Evolutionary conservation across 106 monocot genomes (phyloP).

Genomic region (Gastrodia elata): DNA sequence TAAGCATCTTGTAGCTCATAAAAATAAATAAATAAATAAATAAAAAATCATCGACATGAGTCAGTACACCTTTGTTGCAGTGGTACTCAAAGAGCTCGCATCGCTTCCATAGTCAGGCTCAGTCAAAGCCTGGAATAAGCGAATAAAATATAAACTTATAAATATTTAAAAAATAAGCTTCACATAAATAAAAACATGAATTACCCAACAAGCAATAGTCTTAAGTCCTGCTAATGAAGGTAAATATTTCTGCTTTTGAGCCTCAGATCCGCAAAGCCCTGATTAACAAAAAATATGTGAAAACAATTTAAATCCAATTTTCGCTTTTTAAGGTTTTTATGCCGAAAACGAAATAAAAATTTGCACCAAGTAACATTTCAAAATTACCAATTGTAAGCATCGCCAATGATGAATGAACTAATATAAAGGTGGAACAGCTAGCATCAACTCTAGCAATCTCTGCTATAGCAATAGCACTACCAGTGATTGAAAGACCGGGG

Average conservation of each 20-base stretch:
- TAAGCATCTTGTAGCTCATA: neutral
- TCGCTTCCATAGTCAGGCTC: constrained; percentile 98
- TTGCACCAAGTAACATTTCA: neutral
- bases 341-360: neutral
- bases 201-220: constrained; percentile 78
- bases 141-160: neutral
- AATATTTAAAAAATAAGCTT: neutral
- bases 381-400: constrained; percentile 84
- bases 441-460: constrained; percentile 95
- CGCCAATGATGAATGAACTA: constrained; percentile 93
- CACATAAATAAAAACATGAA: neutral
- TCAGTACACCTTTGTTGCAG: constrained; percentile 66
- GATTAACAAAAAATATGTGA: constrained; percentile 6
- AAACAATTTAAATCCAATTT: neutral
- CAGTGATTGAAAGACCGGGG: constrained; percentile 72
- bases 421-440: constrained; percentile 81
- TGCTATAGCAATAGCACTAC: constrained; percentile 52
- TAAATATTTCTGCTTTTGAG: constrained; percentile 80
- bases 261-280: constrained; percentile 88
- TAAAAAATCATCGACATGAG: neutral
- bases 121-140: constrained; percentile 62
- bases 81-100: constrained; percentile 78
- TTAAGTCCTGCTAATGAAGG: constrained; percentile 58
- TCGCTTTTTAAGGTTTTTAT: neutral
- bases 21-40: too few species aligned